Percentiles rank a stretch among this genome's conserved stretches.
Evolutionary conservation across 495 filamentous ascomycete genomes (phyloP).

Genomic region (Cercophora sp.): DNA sequence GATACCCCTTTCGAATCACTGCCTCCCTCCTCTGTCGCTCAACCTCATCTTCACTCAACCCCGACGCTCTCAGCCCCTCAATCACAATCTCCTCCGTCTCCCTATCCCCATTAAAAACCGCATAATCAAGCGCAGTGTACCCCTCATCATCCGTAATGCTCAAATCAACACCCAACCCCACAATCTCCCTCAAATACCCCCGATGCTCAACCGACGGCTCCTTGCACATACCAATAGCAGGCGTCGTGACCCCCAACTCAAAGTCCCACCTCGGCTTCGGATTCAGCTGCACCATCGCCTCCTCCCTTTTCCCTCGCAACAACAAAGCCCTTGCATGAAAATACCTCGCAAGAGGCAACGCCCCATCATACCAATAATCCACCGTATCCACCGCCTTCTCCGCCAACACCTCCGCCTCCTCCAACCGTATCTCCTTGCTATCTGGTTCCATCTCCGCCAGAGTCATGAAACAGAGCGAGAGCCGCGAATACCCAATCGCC

Average conservation of each 20-base stretch:
- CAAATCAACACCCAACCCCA: constrained; percentile 27
- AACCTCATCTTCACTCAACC: neutral
- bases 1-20: constrained; percentile 25
- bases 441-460: neutral
- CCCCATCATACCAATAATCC: neutral
- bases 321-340: constrained; percentile 14
- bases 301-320: neutral
- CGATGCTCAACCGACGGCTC: constrained; percentile 30
- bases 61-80: constrained; percentile 13
- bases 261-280: neutral
- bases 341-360: constrained; percentile 6
- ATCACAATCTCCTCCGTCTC: constrained; percentile 17
- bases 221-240: constrained; percentile 31
- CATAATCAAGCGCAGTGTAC: constrained; percentile 32
- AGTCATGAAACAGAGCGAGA: constrained; percentile 17
- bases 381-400: neutral
- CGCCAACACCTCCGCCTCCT: neutral
- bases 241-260: constrained; percentile 5
- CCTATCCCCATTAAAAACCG: constrained; percentile 20
- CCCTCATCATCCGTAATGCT: constrained; percentile 24
- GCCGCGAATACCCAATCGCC: constrained; percentile 16
- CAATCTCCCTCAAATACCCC: constrained; percentile 22
- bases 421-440: neutral
- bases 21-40: constrained; percentile 13
- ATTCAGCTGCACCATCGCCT: neutral